A percentile compares a stretch with the other conserved stretches of the same genome.
These are phyloP conservation scores for Syzygium aqueum DNA, from an alignment of 345 rosid species.

Conservation along the genomic window DNA sequence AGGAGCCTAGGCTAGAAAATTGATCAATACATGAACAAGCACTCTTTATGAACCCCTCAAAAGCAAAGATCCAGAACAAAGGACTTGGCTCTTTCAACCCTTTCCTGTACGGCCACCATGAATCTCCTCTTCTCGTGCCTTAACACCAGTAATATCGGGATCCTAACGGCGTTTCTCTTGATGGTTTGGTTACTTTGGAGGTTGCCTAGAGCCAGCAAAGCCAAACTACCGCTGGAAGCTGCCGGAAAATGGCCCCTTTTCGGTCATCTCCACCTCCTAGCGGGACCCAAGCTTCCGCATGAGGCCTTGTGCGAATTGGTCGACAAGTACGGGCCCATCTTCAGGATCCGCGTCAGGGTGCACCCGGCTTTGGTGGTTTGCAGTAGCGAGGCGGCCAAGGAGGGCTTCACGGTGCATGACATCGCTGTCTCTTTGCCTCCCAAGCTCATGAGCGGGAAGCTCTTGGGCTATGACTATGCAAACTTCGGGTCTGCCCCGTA, in stretches of 20 bases:
- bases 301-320: conserved; percentile 7
- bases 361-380: conserved; percentile 14
- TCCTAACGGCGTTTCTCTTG: not conserved
- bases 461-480: conserved; percentile 9
- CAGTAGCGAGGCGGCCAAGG: conserved; percentile 13
- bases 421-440: conserved; percentile 19
- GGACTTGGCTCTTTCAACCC: not conserved
- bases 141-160: not conserved
- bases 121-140: conserved; percentile 1
- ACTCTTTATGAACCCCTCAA: no score
- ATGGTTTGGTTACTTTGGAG: conserved; percentile 4
- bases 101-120: conserved; percentile 4
- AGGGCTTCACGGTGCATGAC: conserved; percentile 22
- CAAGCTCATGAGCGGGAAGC: not conserved
- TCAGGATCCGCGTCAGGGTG: conserved; percentile 17
- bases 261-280: conserved; percentile 31
- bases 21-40: not conserved
- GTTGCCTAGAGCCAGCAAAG: not conserved
- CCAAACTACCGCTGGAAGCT: conserved; percentile 11
- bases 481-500: conserved; percentile 16
- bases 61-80: not conserved
- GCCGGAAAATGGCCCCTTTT: conserved; percentile 20
- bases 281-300: conserved; percentile 17
- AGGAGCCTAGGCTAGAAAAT: not conserved
- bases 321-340: conserved; percentile 21